Conservation (phyloP, 2,329 filamentous ascomycete species). For the Colletotrichum tropicale region DNA sequence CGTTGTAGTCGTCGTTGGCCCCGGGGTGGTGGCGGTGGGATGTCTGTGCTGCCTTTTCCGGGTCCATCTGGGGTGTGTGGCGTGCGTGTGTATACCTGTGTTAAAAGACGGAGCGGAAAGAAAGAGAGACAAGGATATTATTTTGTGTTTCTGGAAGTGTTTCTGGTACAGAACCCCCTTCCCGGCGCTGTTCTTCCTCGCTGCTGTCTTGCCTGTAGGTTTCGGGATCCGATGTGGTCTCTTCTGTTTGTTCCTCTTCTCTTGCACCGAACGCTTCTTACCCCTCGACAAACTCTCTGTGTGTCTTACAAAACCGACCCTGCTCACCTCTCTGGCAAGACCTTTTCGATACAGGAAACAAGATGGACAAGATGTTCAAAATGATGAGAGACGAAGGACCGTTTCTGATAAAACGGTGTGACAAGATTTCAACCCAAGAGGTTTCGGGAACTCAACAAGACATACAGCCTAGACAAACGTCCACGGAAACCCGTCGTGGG, state of each 20-base stretch:
- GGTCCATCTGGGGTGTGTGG: neutral
- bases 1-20: neutral
- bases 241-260: neutral
- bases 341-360: neutral
- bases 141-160: neutral
- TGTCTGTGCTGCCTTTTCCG: conserved; percentile 16
- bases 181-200: neutral
- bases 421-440: neutral
- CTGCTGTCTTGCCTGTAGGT: neutral
- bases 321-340: neutral
- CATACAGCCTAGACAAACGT: neutral
- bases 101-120: neutral
- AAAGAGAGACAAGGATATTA: neutral
- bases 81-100: neutral
- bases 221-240: neutral
- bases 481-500: neutral
- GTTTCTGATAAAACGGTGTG: neutral
- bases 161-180: neutral
- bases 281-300: neutral
- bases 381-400: neutral
- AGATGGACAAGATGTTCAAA: neutral
- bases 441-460: neutral
- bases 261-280: neutral
- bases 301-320: neutral
- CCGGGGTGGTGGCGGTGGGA: neutral